phyloP scores from a whole-genome alignment of 2,329 filamentous ascomycete species.

The Aquanectria penicillioides region DNA sequence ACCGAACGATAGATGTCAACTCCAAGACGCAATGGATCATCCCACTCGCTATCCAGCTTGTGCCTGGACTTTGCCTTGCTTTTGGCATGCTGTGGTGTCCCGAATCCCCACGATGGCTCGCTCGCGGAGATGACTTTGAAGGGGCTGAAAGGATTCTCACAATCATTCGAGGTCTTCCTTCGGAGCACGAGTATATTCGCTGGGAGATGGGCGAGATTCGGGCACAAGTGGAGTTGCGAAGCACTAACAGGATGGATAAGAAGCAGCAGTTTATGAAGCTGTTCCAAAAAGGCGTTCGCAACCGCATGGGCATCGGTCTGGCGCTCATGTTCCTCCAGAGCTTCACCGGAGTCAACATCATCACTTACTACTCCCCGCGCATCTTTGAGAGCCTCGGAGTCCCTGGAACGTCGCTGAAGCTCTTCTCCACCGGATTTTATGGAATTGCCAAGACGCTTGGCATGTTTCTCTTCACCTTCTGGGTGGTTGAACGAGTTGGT shows the following conservation, averaged over 20 bases:
- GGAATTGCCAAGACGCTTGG: slow-evolving; percentile 51
- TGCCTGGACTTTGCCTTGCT: slow-evolving; percentile 65
- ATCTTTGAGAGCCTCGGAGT: slow-evolving; percentile 52
- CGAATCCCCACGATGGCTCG: slow-evolving; percentile 70
- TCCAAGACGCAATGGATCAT: slow-evolving; percentile 59
- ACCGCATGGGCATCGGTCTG: slow-evolving; percentile 56
- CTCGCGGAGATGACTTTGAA: slow-evolving; percentile 67
- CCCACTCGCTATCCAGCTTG: slow-evolving; percentile 65
- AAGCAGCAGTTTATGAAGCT: slow-evolving; percentile 46
- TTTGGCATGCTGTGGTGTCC: slow-evolving; percentile 66
- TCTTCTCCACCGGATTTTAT: slow-evolving; percentile 54
- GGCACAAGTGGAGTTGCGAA: slow-evolving; percentile 62
- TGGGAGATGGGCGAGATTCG: slow-evolving; percentile 67
- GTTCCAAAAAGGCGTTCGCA: slow-evolving; percentile 48
- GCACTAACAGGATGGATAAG: slow-evolving; percentile 42
- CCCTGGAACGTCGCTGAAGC: slow-evolving; percentile 43
- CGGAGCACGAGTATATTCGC: slow-evolving; percentile 49
- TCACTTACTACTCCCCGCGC: slow-evolving; percentile 63
- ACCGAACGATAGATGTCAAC: slow-evolving; percentile 44
- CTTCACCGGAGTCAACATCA: slow-evolving; percentile 63
- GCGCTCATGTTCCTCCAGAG: slow-evolving; percentile 58
- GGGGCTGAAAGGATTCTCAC: slow-evolving; percentile 48
- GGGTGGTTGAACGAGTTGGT: slow-evolving; percentile 59
- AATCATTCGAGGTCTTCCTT: slow-evolving; percentile 47
- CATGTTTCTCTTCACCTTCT: slow-evolving; percentile 53